Evolutionary conservation across 352 stramenopile genomes (phyloP).

Genomic region (Phytophthora podocarpi): DNA sequence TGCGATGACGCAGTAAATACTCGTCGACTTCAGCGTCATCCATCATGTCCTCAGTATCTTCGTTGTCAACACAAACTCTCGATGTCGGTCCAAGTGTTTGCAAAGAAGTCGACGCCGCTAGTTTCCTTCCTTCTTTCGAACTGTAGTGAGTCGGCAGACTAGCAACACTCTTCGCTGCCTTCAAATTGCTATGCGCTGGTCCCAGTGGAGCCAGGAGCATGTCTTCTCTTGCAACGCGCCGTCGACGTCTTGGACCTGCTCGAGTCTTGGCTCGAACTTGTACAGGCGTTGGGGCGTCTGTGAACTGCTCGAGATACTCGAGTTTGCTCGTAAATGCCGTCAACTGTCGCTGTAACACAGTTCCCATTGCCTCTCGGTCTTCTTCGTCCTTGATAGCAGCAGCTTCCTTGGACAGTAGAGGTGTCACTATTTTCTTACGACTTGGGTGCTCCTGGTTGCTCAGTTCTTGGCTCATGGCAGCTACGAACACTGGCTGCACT

Average conservation of each 20-base stretch:
- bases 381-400: conserved; percentile 30
- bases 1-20: conserved; percentile 21
- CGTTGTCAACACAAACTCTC: background rate
- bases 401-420: conserved; percentile 21
- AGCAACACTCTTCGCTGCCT: conserved; percentile 12
- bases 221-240: conserved; percentile 25
- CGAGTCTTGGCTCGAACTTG: conserved; percentile 14
- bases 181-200: conserved; percentile 8
- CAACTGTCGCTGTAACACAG: conserved; percentile 24
- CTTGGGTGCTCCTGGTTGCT: conserved; percentile 17
- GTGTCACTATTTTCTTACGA: conserved; percentile 5
- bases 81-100: conserved; percentile 13
- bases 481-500: conserved; percentile 52
- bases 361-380: conserved; percentile 21
- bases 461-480: conserved; percentile 24
- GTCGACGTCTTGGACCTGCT: conserved; percentile 13
- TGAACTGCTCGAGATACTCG: conserved; percentile 37
- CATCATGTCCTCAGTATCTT: conserved; percentile 30
- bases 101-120: conserved; percentile 19
- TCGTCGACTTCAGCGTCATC: conserved; percentile 32
- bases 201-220: conserved; percentile 16
- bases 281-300: background rate
- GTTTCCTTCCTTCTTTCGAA: background rate
- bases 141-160: background rate
- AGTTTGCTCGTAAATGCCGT: conserved; percentile 39